Percentiles rank a stretch among this genome's conserved stretches.
Evolutionary conservation across 805 yeast genomes (phyloP).

Genomic region (Candida maesae): DNA sequence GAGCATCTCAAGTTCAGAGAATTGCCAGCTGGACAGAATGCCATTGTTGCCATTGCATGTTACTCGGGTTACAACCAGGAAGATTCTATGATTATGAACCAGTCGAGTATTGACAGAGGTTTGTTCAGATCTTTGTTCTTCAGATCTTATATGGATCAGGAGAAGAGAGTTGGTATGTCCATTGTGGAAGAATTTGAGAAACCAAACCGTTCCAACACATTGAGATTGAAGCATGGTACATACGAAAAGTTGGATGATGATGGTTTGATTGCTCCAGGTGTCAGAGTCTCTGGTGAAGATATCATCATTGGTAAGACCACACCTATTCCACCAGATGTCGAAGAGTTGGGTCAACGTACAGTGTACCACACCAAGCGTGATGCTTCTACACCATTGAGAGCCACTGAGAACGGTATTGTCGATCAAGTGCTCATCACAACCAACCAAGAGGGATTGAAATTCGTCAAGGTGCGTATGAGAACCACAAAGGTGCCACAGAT

Average conservation of each 20-base stretch:
- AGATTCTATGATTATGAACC: slow-evolving; percentile 99
- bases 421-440: slow-evolving; percentile 97
- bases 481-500: slow-evolving; percentile 98
- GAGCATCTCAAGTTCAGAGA: slow-evolving; percentile 96
- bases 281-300: slow-evolving; percentile 98
- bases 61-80: slow-evolving; percentile 99
- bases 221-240: slow-evolving; percentile 95
- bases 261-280: slow-evolving; percentile 97
- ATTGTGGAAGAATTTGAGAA: slow-evolving; percentile 97
- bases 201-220: slow-evolving; percentile 91
- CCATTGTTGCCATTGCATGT: slow-evolving; percentile 96
- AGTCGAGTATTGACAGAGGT: slow-evolving; percentile 95
- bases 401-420: slow-evolving; percentile 97
- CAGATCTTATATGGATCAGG: slow-evolving; percentile 98
- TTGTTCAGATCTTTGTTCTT: slow-evolving; percentile 92
- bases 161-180: slow-evolving; percentile 97
- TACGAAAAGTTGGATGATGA: slow-evolving; percentile 98
- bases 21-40: slow-evolving; percentile 98
- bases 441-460: slow-evolving; percentile 96
- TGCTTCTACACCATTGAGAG: slow-evolving; percentile 95
- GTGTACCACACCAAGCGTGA: slow-evolving; percentile 98
- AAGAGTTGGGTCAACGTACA: slow-evolving; percentile 97
- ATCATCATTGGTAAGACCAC: slow-evolving; percentile 98
- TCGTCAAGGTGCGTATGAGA: slow-evolving; percentile 98
- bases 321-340: slow-evolving; percentile 98